Evolutionary conservation across 2,329 filamentous ascomycete genomes (phyloP), one percentile per base, ranked within the genome.

Genomic region (Stromatinia cepivora): DNA sequence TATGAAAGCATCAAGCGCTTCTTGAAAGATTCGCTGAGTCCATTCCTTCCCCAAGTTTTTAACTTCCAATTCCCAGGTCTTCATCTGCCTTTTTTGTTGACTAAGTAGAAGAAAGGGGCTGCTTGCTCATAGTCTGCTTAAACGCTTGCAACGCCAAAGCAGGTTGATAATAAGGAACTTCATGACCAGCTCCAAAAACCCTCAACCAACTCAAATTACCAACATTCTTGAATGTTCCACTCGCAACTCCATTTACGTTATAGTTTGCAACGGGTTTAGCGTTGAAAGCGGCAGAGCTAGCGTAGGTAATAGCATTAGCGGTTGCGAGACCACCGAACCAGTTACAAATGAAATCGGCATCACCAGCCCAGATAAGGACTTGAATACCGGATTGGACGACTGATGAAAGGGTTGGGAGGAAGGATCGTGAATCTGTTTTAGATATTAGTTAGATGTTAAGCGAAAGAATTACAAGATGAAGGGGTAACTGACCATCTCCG

Each of bases 301-400:
- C 70, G 74, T 81, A 87, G 17, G 80, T 77, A 34, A 87, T 78
- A 0, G 80, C 79, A 46, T 87, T 80, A 1, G 83, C 82, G 1
- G 81, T 82, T 15, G 77, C 79, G 8, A 84, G 79, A 45, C 80
- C 82, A n/a, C 86, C 86, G 42, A 83, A 78, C 83, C 85, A 87
- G 77, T 87, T 88, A 73, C 85, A 87, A 66, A 87, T 85, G 78
- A 81, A 87, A 73, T 88, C 86, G 3, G 85, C 82, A 67, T 87
- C 86, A 46, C 66, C 67, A 0, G 85, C 84, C 84, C 84, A 87
- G 56, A 87, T 77, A 3, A 87, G 73, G 1, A 84, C 82, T 31
- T 79, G 80, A 45, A 87, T 81, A 2, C 83, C 83, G 10, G 81
- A 81, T 71, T 82, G 78, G 25, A 86, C 81, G 3, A 87, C 81